Conservation (phyloP, 225 moss, liverwort and hornwort species). For the Marchantia polymorpha region DNA sequence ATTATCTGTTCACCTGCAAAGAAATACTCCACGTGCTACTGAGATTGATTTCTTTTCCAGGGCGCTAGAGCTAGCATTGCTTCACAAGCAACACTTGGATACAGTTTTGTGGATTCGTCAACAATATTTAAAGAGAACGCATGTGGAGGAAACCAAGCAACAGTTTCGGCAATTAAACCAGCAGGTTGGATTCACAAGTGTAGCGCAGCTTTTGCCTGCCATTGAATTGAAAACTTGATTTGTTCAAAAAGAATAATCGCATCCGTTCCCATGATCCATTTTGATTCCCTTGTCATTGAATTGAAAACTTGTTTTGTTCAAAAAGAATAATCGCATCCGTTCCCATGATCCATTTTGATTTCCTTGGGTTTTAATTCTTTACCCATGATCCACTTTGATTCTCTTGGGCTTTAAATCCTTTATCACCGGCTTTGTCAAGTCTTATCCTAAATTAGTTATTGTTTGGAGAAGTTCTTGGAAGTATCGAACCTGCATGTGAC, state of each 20-base stretch:
- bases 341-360: not conserved
- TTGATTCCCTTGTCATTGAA: not conserved
- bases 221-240: not conserved
- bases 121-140: slow-evolving; percentile 49
- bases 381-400: too few relatives aligned
- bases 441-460: not conserved
- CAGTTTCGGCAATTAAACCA: slow-evolving; percentile 61
- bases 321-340: not conserved
- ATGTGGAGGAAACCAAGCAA: slow-evolving; percentile 60
- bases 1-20: not conserved
- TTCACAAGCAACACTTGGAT: slow-evolving; percentile 64
- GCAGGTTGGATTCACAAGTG: slow-evolving; percentile 42
- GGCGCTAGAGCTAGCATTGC: slow-evolving; percentile 75
- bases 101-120: slow-evolving; percentile 78
- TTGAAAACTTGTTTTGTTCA: not conserved
- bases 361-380: too few relatives aligned
- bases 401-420: too few relatives aligned
- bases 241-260: not conserved
- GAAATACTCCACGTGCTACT: not conserved
- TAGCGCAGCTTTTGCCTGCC: not conserved
- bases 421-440: not conserved
- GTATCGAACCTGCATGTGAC: not conserved
- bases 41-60: slow-evolving; percentile 27
- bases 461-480: not conserved
- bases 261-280: not conserved